Evolutionary conservation across 495 filamentous ascomycete species (phyloP).

Genomic region (Polyplosphaeria fusca): DNA sequence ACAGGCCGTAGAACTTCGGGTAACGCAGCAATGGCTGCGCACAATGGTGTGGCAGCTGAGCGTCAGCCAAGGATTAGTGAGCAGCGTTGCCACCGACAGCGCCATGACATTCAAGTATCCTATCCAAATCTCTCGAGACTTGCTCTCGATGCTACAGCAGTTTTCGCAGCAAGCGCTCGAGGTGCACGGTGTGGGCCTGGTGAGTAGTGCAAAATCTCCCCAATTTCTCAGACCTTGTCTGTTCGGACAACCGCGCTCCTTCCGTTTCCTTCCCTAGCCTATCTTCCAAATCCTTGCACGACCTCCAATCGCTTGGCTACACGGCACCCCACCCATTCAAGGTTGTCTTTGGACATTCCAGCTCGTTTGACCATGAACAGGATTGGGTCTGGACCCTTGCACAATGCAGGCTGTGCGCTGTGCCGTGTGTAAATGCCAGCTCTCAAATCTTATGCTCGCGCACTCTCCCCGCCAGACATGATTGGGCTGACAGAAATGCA

Average conservation of each 20-base stretch:
- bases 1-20: conserved; percentile 65
- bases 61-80: conserved; percentile 53
- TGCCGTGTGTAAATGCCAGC: too few relatives aligned
- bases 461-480: not conserved
- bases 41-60: conserved; percentile 74
- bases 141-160: conserved; percentile 62
- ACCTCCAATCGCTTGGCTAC: conserved; percentile 1
- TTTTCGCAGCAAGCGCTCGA: conserved; percentile 66
- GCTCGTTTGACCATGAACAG: too few relatives aligned
- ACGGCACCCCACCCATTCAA: not conserved
- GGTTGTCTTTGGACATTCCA: too few relatives aligned
- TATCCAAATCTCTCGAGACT: conserved; percentile 65
- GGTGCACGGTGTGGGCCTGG: conserved; percentile 67
- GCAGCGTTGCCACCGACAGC: conserved; percentile 50
- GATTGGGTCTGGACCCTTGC: too few relatives aligned
- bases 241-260: not conserved
- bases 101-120: conserved; percentile 67
- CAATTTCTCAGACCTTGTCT: not conserved
- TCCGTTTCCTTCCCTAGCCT: conserved; percentile 7
- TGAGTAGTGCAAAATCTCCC: conserved; percentile 42
- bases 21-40: conserved; percentile 81
- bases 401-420: too few relatives aligned
- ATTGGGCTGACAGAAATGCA: conserved; percentile 37
- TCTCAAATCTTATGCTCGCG: too few relatives aligned
- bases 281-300: not conserved